A percentile compares a stretch with the other conserved stretches of the same genome.
Conservation (phyloP, 805 yeast genomes). For the Starmerella sp. region DNA sequence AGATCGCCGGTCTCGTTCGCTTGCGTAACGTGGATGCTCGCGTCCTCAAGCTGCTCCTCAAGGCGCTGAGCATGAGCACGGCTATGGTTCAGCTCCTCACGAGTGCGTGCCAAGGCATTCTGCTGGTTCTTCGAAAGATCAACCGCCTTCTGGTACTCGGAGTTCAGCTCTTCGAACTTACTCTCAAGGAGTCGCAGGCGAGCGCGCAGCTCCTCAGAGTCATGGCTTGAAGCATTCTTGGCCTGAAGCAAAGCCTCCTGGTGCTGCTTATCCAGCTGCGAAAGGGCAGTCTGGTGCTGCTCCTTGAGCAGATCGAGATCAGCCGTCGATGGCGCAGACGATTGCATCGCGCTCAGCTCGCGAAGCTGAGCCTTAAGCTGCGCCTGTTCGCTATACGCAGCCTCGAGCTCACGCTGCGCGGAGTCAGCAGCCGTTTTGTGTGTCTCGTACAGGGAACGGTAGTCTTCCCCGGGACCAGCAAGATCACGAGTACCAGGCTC, state of each 20-base stretch:
- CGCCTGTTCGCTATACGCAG: conserved; percentile 21
- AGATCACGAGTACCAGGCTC: conserved; percentile 5
- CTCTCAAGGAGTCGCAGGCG: conserved; percentile 33
- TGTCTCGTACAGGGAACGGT: conserved; percentile 21
- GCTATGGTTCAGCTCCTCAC: conserved; percentile 55
- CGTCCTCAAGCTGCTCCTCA: conserved; percentile 56
- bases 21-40: conserved; percentile 35
- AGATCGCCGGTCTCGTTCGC: conserved; percentile 26
- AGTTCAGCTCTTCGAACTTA: conserved; percentile 39
- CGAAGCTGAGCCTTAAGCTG: conserved; percentile 23
- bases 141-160: conserved; percentile 58
- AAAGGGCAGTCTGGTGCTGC: conserved; percentile 10
- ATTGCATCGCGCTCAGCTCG: conserved; percentile 19
- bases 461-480: conserved; percentile 7
- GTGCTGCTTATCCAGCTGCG: conserved; percentile 12
- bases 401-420: conserved; percentile 27
- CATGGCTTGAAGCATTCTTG: not conserved
- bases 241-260: conserved; percentile 3
- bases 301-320: conserved; percentile 20
- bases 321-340: conserved; percentile 20
- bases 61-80: conserved; percentile 46
- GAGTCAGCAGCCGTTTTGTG: conserved; percentile 26
- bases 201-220: conserved; percentile 21
- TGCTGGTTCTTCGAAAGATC: conserved; percentile 64
- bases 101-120: conserved; percentile 61